Evolutionary conservation across 75 land plant genomes (phyloP), one percentile per base, ranked within the genome.

Genomic region (Chamaecyparis obtusa): DNA sequence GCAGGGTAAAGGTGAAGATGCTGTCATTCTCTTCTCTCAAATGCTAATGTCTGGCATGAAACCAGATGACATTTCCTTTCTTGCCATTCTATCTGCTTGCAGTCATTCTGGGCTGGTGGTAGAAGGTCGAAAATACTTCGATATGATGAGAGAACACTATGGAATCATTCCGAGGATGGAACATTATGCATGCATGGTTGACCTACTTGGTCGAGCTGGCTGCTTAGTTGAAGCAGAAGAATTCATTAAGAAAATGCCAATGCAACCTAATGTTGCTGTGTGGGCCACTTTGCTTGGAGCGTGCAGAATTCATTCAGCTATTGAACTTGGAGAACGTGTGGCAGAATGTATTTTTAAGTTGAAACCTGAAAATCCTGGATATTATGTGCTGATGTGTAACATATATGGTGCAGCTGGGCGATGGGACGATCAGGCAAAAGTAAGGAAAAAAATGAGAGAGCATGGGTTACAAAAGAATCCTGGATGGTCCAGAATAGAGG

Each of bases 61-160:
- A 74, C 95, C 93, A 19, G 91, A 91, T 36, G 27, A 85, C 36
- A 84, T 91, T 1, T 85, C 91, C 21, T 94, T 93, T 74, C 80
- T 93, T 19, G 86, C 91, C 16, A 27, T 93, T 17, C 84, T 94
- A 85, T 87, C 92, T 51, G 94, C 95, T 1, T 93, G 95, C 77
- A 90, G 94, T 86, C 94, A 93, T 86, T 41, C 84, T n/a, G 84
- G 84, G 14, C 84, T 83, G 9, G 46, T 83, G 84, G 3, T 11
- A 8, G 49, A 83, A 33, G 84, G 84, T 27, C 13, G 49, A 30
- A 35, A 83, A 83, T 83, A 83, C 15, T 83, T 83, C 41, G 84
- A 83, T 24, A 27, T 35, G n/a, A 83, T 83, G 84, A 41, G 84
- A 24, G 14, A 37, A 83, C 15, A 83, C 49, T 83, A 83, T 83